Evolutionary conservation across 1,139 yeast species (phyloP), one percentile per base, ranked within the genome.

Genomic region (Tardiomyces digboiensis): DNA sequence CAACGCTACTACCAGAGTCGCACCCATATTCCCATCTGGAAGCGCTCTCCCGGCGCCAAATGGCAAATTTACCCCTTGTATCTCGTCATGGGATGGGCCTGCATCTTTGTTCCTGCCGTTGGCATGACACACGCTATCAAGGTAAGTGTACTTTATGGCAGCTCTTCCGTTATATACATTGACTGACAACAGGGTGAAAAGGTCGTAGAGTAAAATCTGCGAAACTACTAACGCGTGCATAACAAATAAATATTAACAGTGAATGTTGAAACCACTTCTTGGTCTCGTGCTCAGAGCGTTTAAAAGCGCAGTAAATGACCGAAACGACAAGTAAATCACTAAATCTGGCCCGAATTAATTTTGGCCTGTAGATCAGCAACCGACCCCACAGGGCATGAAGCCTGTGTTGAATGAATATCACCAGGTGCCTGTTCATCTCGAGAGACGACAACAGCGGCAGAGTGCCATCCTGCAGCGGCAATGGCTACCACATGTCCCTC

Each of bases 41-140:
- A 63, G 65, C 65, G 69, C 57, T 59, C 61, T 47, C 68, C 70
- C 39, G 80, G 89, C 70, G 80, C 96, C 56, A 86, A 85, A 71
- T 70, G 76, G 61, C 70, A 82, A 65, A 76, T 88, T 57, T 85
- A 83, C 71, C 97, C 97, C 65, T 89, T 82, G 78, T 85, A 80
- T 74, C 93, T 88, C 55, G 72, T 85, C 55, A 84, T 88, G 72
- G 73, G 89, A 52, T 74, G 82, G 51, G 72, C 88, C 56, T 62
- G 66, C 51, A 75, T 87, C 47, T 75, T 76, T 53, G 75, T 78
- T 53, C 85, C 94, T 4, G 70, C 82, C 76, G 66, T 83, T 45
- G 91, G 83, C 57, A 82, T 93, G 73, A 94, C 95, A 42, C 12
- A 26, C 10, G 33, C 33, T 8, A 43, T 54, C 44, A 43, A 42